Conservation (phyloP, 2,329 filamentous ascomycete species). For the Thielaviopsis punctulata region DNA sequence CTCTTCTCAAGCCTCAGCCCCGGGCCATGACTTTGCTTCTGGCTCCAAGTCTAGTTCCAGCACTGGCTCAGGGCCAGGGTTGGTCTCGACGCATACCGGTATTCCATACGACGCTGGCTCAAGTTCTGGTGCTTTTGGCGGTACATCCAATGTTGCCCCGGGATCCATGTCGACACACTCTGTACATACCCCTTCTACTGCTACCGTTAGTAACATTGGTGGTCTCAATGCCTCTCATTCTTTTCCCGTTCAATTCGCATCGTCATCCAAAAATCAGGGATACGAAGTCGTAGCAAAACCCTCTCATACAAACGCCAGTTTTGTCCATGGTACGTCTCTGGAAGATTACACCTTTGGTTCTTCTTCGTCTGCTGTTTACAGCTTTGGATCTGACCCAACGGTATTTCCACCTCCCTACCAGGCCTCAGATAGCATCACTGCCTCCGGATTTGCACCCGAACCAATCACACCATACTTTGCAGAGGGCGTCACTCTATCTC, state of each 20-base stretch:
- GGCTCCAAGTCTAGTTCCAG: not conserved
- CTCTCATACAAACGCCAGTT: conserved; percentile 31
- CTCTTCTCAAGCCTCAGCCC: not conserved
- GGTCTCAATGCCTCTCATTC: conserved; percentile 8
- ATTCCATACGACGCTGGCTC: not conserved
- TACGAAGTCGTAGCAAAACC: conserved; percentile 33
- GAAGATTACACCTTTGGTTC: conserved; percentile 14
- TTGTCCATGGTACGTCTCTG: conserved; percentile 24
- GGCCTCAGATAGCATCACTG: not conserved
- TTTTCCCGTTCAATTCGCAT: not conserved
- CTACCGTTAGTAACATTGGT: not conserved
- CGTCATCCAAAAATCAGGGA: not conserved
- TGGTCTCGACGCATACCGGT: not conserved
- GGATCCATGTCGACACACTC: not conserved
- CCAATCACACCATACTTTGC: not conserved
- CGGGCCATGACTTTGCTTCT: not conserved
- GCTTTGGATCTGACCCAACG: not conserved
- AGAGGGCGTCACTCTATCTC: not conserved
- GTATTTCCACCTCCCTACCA: not conserved
- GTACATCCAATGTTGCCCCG: not conserved
- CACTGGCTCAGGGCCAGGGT: not conserved
- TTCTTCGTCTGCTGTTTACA: conserved; percentile 5
- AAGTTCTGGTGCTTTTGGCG: not conserved
- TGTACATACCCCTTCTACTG: not conserved
- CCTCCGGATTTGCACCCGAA: conserved; percentile 1